Base-by-base conservation (phyloP, 2,329 filamentous ascomycete genomes). In the Venturia pyrina region DNA sequence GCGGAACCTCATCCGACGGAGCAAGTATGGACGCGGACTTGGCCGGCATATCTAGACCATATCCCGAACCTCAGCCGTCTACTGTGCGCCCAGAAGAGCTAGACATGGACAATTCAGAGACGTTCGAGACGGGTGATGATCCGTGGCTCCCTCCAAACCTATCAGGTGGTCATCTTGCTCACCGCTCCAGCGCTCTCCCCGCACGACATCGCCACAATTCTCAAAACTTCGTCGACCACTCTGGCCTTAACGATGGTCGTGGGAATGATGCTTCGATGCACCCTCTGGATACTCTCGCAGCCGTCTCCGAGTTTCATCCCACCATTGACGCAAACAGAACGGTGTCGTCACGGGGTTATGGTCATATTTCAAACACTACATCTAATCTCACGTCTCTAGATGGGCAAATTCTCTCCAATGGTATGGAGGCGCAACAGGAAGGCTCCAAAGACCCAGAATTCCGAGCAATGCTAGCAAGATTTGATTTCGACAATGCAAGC, bases 1-100 rank as follows among this genome's bases (percentile, higher is more conserved):
- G 41, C 17, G 53, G 62, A 44, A 34, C 63, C 37, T 59, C 40
- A 28, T 46, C 66, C 43, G 40, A 46, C 28, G 63, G 28, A 60
- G 28, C 48, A 17, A 46, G 13, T 24, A 57, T 44, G 63, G 48
- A 60, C 5, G 34, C 24, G 6, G 40, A 50, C 50, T 41, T 44
- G 34, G 40, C 48, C 43, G 48, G 48, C 40, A 46, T 57, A 32
- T 41, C 56, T 24, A 21, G 32, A 40, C 19, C 43, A 15, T 46
- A 41, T 50, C 1, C 56, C 34, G 32, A 59, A 43, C 34, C 21
- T 40, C 32, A 41, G 34, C 32, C 32, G 46, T 19, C 34, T 10
- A 34, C 46, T 3, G 34, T 48, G n/a, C 21, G 43, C 28, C 62
- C 62, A 15, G 62, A 50, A 34, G 43, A 64, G 24, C 46, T 50